Evolutionary conservation across 2,329 filamentous ascomycete genomes (phyloP).

Genomic region (Biscogniauxia marginata): DNA sequence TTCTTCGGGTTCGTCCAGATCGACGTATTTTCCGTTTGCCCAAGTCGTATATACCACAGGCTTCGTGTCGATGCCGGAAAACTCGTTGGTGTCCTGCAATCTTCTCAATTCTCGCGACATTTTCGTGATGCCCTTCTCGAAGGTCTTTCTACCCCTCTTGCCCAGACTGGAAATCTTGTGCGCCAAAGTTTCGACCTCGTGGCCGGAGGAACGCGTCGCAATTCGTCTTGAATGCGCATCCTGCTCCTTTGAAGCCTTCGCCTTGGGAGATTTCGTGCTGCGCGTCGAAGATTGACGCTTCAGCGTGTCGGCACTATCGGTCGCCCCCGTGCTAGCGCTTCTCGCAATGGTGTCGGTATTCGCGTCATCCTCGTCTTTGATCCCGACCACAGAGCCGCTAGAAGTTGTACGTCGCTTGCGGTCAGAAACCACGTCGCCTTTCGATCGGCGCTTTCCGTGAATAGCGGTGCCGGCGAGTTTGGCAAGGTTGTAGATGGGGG

Average conservation of each 20-base stretch:
- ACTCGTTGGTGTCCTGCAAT: slow-evolving; percentile 64
- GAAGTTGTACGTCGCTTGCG: slow-evolving; percentile 47
- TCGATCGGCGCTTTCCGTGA: slow-evolving; percentile 56
- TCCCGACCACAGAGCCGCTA: slow-evolving; percentile 36
- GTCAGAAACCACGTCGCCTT: slow-evolving; percentile 46
- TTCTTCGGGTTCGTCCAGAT: slow-evolving; percentile 36
- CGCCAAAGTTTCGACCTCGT: slow-evolving; percentile 43
- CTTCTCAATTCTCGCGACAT: slow-evolving; percentile 58
- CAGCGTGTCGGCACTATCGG: slow-evolving; percentile 46
- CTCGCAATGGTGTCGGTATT: slow-evolving; percentile 20
- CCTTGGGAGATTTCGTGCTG: slow-evolving; percentile 35
- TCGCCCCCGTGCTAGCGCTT: slow-evolving; percentile 25
- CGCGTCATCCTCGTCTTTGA: slow-evolving; percentile 23
- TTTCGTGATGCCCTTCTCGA: slow-evolving; percentile 47
- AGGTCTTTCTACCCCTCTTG: slow-evolving; percentile 58
- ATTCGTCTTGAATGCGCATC: slow-evolving; percentile 36
- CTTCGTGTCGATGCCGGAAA: slow-evolving; percentile 55
- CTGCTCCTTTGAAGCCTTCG: slow-evolving; percentile 34
- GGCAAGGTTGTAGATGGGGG: slow-evolving; percentile 66
- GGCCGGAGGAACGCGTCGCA: slow-evolving; percentile 45
- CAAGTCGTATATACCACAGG: slow-evolving; percentile 60
- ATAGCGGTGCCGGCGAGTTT: slow-evolving; percentile 60
- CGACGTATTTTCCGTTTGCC: slow-evolving; percentile 63
- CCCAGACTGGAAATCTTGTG: slow-evolving; percentile 53
- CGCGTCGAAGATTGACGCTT: slow-evolving; percentile 43